Percentiles rank a stretch among this genome's conserved stretches.
Conservation (phyloP, 2,329 filamentous ascomycete species). For the Xylaria sp. region DNA sequence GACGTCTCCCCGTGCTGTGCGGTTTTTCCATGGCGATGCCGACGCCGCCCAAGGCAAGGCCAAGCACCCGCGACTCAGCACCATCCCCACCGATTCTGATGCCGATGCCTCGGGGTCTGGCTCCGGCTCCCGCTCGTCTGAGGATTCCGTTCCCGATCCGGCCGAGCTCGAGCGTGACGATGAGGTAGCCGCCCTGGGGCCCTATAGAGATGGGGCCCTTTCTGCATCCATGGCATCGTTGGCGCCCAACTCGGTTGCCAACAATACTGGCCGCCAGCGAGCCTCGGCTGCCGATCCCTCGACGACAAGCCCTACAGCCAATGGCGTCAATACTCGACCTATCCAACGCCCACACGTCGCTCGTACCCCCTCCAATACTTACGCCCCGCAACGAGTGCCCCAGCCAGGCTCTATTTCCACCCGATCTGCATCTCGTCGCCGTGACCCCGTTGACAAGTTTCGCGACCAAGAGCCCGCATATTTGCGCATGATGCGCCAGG, state of each 20-base stretch:
- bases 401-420: slow-evolving; percentile 54
- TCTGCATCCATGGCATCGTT: slow-evolving; percentile 57
- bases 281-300: slow-evolving; percentile 48
- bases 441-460: slow-evolving; percentile 58
- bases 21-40: slow-evolving; percentile 64
- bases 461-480: slow-evolving; percentile 94
- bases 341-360: slow-evolving; percentile 75
- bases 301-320: slow-evolving; percentile 43
- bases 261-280: slow-evolving; percentile 55
- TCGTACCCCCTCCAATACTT: slow-evolving; percentile 81
- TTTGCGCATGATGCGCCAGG: slow-evolving; percentile 88
- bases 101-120: slow-evolving; percentile 41
- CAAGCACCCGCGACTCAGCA: slow-evolving; percentile 53
- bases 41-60: slow-evolving; percentile 57
- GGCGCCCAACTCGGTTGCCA: slow-evolving; percentile 54
- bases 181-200: slow-evolving; percentile 56
- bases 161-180: slow-evolving; percentile 62
- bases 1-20: slow-evolving; percentile 64
- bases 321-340: slow-evolving; percentile 57
- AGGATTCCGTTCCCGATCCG: slow-evolving; percentile 57
- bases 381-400: slow-evolving; percentile 72
- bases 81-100: slow-evolving; percentile 58
- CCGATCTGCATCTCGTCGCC: slow-evolving; percentile 59
- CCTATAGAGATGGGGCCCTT: slow-evolving; percentile 57
- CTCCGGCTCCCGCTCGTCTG: slow-evolving; percentile 58